Base-by-base conservation (phyloP, 1,139 yeast genomes). In the Lodderomyces metapsilosis region DNA sequence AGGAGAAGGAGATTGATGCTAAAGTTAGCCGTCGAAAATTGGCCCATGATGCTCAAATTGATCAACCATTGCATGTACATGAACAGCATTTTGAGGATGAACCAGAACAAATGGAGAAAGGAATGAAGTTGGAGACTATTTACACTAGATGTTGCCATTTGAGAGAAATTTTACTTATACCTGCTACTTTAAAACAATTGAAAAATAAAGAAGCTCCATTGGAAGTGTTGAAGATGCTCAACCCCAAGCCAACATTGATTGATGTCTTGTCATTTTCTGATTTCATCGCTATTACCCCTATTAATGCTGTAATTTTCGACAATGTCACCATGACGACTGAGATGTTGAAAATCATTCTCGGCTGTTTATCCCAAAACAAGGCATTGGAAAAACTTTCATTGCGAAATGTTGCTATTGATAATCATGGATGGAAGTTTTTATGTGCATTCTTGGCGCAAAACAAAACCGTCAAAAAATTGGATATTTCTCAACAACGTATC, bases 131-230 rank as follows among this genome's bases (percentile, higher is more conserved):
- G 43, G 95, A 87, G 53, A 78, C 82, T 34, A 69, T 91, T 12
- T 91, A 91, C 60, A 88, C 97, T 0, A 70, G 97, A 50, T 89
- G 97, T 59, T 91, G 97, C 56, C 98, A 91, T 62, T 69, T 91
- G 47, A 73, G 98, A 42, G 98, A 91, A 56, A 91, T 91, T 41
- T 64, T 91, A 49, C 98, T 98, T 1, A 89, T 91, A 45, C 95
- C 96, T 1, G 95, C 96, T 0, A 88, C 95, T 0, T 61, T 88
- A 52, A 85, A 84, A 54, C 98, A 91, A 59, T 74, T 91, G 45
- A 86, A 84, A 56, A 82, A 82, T 46, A 87, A 87, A 54, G 62
- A 81, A 1, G 76, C 82, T 34, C 96, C 96, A 1, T 66, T 91
- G 38, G 86, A 84, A 44, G 83, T 83, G 6, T 66, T 91, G 47